Percentiles rank a stretch among this genome's conserved stretches.
Evolutionary conservation across 2,329 filamentous ascomycete genomes (phyloP).

Genomic region (Nigrospora osmanthi): DNA sequence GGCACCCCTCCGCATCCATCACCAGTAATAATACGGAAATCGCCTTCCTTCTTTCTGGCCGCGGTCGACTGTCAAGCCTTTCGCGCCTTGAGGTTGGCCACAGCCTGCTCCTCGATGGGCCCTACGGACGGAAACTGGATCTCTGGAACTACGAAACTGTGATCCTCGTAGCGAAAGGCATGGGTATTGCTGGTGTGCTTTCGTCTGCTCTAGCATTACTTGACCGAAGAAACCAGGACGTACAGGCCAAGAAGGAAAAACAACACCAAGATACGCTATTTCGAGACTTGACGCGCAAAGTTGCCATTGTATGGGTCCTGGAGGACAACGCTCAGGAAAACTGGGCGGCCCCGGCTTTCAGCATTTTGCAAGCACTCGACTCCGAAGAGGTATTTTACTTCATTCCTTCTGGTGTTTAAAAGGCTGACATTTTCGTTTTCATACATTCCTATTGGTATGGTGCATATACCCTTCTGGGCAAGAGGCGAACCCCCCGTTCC

Average conservation of each 20-base stretch:
- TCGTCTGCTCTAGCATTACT: slow-evolving; percentile 3
- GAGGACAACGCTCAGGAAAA: not conserved
- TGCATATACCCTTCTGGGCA: not conserved
- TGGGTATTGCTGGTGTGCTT: slow-evolving; percentile 10
- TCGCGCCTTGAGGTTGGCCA: too few relatives aligned
- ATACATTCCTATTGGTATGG: not conserved
- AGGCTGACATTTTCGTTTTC: not conserved
- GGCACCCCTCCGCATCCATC: too few relatives aligned
- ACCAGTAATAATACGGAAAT: not conserved
- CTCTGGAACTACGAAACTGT: slow-evolving; percentile 9
- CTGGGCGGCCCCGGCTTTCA: not conserved
- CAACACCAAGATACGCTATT: not conserved
- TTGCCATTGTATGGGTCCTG: not conserved
- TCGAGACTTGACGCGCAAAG: not conserved
- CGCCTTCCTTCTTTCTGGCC: not conserved
- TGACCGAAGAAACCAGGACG: too few relatives aligned
- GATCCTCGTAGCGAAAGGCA: slow-evolving; percentile 9
- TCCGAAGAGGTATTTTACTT: not conserved
- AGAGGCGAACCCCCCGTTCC: not conserved
- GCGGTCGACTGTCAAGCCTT: too few relatives aligned
- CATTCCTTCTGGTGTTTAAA: not conserved
- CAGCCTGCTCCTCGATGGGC: slow-evolving; percentile 5
- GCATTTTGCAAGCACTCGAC: not conserved
- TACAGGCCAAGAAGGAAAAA: too few relatives aligned
- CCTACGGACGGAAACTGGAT: slow-evolving; percentile 6